Evolutionary conservation across 208 protist genomes (phyloP).

Genomic region (Angomonas deanei): DNA sequence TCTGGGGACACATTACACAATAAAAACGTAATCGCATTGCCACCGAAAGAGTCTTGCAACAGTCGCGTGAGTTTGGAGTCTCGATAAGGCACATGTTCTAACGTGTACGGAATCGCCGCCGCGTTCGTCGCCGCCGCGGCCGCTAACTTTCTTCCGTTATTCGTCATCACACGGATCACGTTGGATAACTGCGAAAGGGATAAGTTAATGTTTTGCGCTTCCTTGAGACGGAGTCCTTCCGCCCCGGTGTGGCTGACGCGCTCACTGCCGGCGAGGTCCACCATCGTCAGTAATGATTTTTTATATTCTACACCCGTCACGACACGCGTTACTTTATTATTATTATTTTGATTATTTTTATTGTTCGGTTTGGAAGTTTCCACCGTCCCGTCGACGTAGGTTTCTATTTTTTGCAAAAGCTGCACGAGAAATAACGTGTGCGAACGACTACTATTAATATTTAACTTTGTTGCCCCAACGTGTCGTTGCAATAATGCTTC

Average conservation of each 20-base stretch:
- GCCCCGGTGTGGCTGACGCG: slow-evolving; percentile 70
- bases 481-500: not conserved
- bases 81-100: slow-evolving; percentile 77
- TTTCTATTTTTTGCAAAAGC: not conserved
- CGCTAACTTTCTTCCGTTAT: slow-evolving; percentile 8
- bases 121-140: not conserved
- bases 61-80: slow-evolving; percentile 89
- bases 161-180: slow-evolving; percentile 72
- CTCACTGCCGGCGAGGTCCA: slow-evolving; percentile 93
- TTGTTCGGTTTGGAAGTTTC: not conserved
- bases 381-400: not conserved
- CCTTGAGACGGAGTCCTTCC: slow-evolving; percentile 56
- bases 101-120: not conserved
- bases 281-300: slow-evolving; percentile 66
- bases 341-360: too few relatives aligned
- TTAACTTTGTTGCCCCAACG: not conserved
- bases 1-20: slow-evolving; percentile 81
- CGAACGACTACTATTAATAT: not conserved
- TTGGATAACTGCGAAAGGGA: slow-evolving; percentile 88
- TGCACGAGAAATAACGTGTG: not conserved
- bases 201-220: slow-evolving; percentile 90
- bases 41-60: slow-evolving; percentile 78
- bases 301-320: too few relatives aligned
- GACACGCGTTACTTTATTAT: too few relatives aligned
- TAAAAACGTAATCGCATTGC: slow-evolving; percentile 65